Base-by-base conservation (phyloP, 2,329 filamentous ascomycete genomes). In the Coniella lustricola region DNA sequence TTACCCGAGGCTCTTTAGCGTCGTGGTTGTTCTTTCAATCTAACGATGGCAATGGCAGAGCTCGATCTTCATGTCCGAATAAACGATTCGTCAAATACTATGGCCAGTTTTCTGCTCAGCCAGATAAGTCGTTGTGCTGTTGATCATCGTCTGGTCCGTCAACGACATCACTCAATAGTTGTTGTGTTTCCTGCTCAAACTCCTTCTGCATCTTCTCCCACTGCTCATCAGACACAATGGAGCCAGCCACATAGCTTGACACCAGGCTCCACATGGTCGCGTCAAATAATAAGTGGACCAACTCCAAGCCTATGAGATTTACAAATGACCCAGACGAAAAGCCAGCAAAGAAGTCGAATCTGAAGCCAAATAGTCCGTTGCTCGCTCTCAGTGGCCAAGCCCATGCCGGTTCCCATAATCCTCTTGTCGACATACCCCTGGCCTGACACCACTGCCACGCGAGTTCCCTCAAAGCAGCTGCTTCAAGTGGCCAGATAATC, bases 271-370 rank as follows among this genome's bases (percentile, higher is more conserved):
- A 78, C 4, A 73, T 51, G 44, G 72, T 72, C 3, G 67, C 64
- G 7, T 70, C 66, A 16, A 76, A 54, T 7, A 69, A 54, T 3
- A 77, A 52, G 46, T 74, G 68, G 16, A 73, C 36, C 14, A 76
- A 56, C 55, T 79, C 72, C 2, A 70, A 49, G 12, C 68, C 66
- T 4, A 76, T 42, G 44, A 76, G 64, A 56, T 77, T 79, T 25
- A 68, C 59, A 3, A 69, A 45, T 7, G 63, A 67, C 10, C 66
- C 67, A 57, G 64, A 59, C 9, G 65, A 68, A 17, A 74, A 47
- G 1, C 67, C 64, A 7, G 65, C 63, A 21, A 69, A 54, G 17
- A 66, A 59, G 22, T 38, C 34, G 31, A 46, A 36, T 12, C 16
- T 39, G 22, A 36, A 46, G 33, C 62, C 65, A 10, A 64, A 53